Evolutionary conservation across 2,329 filamentous ascomycete species (phyloP), one percentile per base, ranked within the genome.

Genomic region (Xylariales sp.): DNA sequence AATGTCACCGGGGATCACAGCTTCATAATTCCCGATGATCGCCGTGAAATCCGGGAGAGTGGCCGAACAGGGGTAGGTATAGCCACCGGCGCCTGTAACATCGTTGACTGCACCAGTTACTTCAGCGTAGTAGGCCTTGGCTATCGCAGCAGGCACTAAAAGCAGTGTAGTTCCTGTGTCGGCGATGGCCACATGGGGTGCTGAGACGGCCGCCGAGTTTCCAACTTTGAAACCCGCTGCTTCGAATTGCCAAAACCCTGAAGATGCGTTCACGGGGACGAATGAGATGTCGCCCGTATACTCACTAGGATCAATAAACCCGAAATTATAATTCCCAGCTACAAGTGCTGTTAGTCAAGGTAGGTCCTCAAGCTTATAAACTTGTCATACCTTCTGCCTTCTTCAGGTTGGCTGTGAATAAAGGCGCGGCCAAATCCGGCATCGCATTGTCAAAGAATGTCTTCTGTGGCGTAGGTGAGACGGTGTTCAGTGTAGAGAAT

Each of bases 161-260:
- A 83, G 57, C 20, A 85, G 74, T 9, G 78, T 80, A 47, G 80
- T 84, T 38, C 80, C 81, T n/a, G 81, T 84, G 63, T 85, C 80
- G 53, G 76, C 76, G 20, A 60, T 59, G 2, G 53, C 57, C n/a
- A 56, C 19, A 44, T 61, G 58, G 1, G 52, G 46, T 6, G 44
- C 31, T 3, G 49, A 45, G 9, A 49, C 40, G 6, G 35, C 39
- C 2, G 21, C 14, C 4, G 49, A 45, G 38, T 43, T 38, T 39
- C 78, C 79, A 44, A 82, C 56, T 29, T 62, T 60, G 62, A 78
- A 82, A 35, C 72, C 75, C 21, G 68, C 64, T 12, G 74, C 66
- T 18, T 68, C 74, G 66, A 84, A 82, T 38, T 71, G 64, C 81
- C 82, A 85, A 68, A 76, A 83, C 11, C 81, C 81, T 20, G 76